Evolutionary conservation across 441 rosid genomes (phyloP).

Genomic region (Aquilaria agallochum): DNA sequence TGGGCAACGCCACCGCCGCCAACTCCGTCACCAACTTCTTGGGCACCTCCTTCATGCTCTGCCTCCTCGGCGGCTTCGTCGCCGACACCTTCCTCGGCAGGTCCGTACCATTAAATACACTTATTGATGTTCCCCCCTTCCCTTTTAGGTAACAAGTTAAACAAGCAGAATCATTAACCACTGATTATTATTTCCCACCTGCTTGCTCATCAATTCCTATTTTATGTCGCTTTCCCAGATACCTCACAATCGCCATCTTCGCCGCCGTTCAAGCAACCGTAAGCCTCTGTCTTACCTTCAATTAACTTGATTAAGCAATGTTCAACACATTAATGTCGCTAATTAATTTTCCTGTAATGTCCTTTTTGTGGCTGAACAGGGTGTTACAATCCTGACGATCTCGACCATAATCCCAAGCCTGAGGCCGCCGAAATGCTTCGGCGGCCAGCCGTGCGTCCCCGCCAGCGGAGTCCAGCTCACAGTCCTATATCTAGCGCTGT

Average conservation of each 20-base stretch:
- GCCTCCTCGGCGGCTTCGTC: constrained; percentile 84
- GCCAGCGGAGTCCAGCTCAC: constrained; percentile 55
- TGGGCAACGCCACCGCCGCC: constrained; percentile 78
- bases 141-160: too few relatives aligned
- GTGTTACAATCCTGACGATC: constrained; percentile 73
- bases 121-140: not conserved
- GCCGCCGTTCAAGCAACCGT: constrained; percentile 85
- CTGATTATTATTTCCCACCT: not conserved
- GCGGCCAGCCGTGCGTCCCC: constrained; percentile 39
- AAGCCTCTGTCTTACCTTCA: constrained; percentile 15
- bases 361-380: constrained; percentile 31
- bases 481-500: constrained; percentile 70
- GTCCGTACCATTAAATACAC: constrained; percentile 18
- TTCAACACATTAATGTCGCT: not conserved
- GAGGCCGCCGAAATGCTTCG: constrained; percentile 63
- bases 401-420: constrained; percentile 79
- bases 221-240: constrained; percentile 34
- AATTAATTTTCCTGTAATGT: constrained; percentile 1
- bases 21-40: constrained; percentile 84
- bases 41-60: constrained; percentile 92
- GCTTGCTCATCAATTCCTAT: not conserved
- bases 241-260: constrained; percentile 83
- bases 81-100: constrained; percentile 95
- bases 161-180: not conserved
- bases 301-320: constrained; percentile 5